Evolutionary conservation across 345 rosid genomes (phyloP).

Genomic region (Ceriops zippeliana): DNA sequence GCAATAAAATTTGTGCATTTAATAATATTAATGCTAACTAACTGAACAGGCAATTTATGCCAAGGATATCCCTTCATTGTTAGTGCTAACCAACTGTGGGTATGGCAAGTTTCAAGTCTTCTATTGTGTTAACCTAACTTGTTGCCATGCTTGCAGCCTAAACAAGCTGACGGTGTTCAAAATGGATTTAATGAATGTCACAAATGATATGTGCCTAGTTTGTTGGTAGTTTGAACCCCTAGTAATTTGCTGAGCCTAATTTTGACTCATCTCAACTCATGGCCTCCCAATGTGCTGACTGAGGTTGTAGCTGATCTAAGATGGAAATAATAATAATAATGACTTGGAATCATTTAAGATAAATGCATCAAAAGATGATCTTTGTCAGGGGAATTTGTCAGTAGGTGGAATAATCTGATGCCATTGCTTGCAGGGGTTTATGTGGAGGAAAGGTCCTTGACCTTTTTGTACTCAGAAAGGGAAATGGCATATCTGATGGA

Average conservation of each 20-base stretch:
- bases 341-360: background rate
- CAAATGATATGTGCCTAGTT: background rate
- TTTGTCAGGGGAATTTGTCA: background rate
- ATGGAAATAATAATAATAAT: background rate
- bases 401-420: slow-evolving; percentile 3
- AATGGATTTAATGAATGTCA: background rate
- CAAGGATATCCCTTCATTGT: too few relatives aligned
- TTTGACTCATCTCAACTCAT: background rate
- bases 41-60: too few relatives aligned
- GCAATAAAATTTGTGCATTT: too few relatives aligned
- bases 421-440: slow-evolving; percentile 56
- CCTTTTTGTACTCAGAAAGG: slow-evolving; percentile 69
- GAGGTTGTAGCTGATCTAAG: background rate
- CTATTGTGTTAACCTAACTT: background rate
- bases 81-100: too few relatives aligned
- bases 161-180: background rate
- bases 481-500: slow-evolving; percentile 69
- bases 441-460: slow-evolving; percentile 76
- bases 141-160: background rate
- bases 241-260: background rate
- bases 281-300: background rate
- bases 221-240: background rate
- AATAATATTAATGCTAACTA: too few relatives aligned
- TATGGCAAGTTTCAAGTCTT: background rate
- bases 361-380: background rate